These are phyloP conservation scores for Drechslerella dactyloides DNA, from an alignment of 2,329 filamentous ascomycete species.

Conservation along the genomic window DNA sequence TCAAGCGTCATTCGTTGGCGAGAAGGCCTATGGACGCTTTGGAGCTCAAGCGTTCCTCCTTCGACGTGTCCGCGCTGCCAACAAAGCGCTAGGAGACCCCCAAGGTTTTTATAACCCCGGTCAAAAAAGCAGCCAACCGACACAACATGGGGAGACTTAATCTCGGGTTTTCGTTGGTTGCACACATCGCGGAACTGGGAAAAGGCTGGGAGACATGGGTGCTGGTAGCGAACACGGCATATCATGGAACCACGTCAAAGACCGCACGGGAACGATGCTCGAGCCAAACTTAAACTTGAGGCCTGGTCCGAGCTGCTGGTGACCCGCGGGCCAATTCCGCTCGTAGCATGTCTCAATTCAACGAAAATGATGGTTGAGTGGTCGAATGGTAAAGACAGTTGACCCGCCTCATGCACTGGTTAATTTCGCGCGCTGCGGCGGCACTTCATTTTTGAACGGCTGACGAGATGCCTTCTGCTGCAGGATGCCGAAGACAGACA, in stretches of 20 bases:
- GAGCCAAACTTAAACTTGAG: slow-evolving; percentile 12
- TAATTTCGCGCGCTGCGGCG: background rate
- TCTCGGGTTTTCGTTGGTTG: slow-evolving; percentile 48
- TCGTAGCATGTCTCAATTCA: slow-evolving; percentile 15
- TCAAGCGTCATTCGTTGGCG: slow-evolving; percentile 39
- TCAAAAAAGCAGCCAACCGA: slow-evolving; percentile 17
- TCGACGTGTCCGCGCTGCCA: slow-evolving; percentile 50
- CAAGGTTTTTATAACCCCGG: slow-evolving; percentile 43
- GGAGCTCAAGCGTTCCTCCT: slow-evolving; percentile 42
- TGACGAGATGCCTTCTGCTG: background rate
- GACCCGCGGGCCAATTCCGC: slow-evolving; percentile 21
- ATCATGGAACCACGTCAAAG: slow-evolving; percentile 50
- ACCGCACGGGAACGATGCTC: slow-evolving; percentile 38
- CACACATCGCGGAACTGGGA: slow-evolving; percentile 47
- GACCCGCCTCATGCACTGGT: background rate
- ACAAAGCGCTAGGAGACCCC: slow-evolving; percentile 43
- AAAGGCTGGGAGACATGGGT: slow-evolving; percentile 48
- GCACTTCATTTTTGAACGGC: background rate
- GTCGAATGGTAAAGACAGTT: slow-evolving; percentile 11
- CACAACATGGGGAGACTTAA: slow-evolving; percentile 35
- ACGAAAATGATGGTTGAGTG: slow-evolving; percentile 17
- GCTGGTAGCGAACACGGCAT: slow-evolving; percentile 43
- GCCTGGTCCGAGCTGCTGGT: slow-evolving; percentile 26
- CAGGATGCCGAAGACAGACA: background rate
- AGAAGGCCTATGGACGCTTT: slow-evolving; percentile 3